Base-by-base conservation (phyloP, 192 early-diverging fungal genomes). In the Backusella australiensis region DNA sequence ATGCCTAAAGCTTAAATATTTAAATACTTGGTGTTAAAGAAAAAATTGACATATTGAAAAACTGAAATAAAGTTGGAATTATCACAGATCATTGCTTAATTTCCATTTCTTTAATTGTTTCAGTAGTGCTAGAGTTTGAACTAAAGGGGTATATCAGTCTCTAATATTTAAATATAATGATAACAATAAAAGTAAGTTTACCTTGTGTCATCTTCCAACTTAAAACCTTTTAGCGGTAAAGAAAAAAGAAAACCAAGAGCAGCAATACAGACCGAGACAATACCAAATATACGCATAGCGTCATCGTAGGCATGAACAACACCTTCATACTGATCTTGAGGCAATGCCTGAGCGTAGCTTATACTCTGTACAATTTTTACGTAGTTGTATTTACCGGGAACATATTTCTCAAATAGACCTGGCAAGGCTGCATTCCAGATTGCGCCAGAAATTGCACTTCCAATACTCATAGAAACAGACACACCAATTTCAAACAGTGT, bases 391-490 rank as follows among this genome's bases (percentile, higher is more conserved):
- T 74, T 44, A 14, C 72, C 73, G 69, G 78, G 78, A 63, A 79
- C 78, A 56, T 79, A 56, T 9, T 74, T 34, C 2, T 67, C 73
- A n/a, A 79, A 52, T 36, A 70, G n/a, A 6, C n/a, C 6, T 34
- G 78, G 78, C 21, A 79, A 29, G 12, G 69, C 12, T 17, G 63
- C 32, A 14, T 74, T 79, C 78, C 78, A 79, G 6, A 79, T 36
- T 6, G 72, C 52, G 44, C 67, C 73, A 68, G 78, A 42, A 29
- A 79, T 75, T 9, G 78, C 56, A 63, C 52, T 65, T 2, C 78
- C 78, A 63, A 79, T 68, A 32, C 66, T 74, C 8, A 23, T 34
- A 3, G 52, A 68, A 44, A 79, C 63, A 32, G 67, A 52, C 1
- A 65, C 46, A 39, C 73, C 66, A 26, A 79, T 32, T 63, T 74